phyloP scores from a whole-genome alignment of 768 basidiomycete species.

The Russula griseocarnosa region DNA sequence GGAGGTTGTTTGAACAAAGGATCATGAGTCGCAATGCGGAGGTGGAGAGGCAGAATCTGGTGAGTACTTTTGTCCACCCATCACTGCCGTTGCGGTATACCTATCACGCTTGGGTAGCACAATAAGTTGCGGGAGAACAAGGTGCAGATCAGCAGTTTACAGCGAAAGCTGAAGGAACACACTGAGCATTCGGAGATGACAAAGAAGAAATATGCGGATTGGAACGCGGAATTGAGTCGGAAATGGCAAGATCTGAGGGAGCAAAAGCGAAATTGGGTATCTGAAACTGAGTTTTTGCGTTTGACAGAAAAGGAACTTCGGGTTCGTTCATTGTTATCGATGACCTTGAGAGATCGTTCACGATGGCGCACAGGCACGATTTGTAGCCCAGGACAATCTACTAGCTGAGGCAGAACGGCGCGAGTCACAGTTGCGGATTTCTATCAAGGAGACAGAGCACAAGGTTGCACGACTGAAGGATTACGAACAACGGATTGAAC shows the following conservation, averaged over 20 bases:
- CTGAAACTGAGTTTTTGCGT: slow-evolving; percentile 63
- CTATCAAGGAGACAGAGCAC: slow-evolving; percentile 71
- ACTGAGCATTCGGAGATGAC: slow-evolving; percentile 67
- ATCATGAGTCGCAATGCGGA: slow-evolving; percentile 72
- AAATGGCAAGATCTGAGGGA: slow-evolving; percentile 71
- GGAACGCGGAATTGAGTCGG: slow-evolving; percentile 77
- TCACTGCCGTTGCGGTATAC: slow-evolving; percentile 11
- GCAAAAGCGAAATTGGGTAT: slow-evolving; percentile 73
- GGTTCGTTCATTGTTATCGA: slow-evolving; percentile 38
- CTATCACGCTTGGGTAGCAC: slow-evolving; percentile 45
- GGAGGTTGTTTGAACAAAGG: slow-evolving; percentile 70
- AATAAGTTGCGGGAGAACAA: slow-evolving; percentile 80
- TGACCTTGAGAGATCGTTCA: slow-evolving; percentile 5
- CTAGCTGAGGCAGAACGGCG: slow-evolving; percentile 64
- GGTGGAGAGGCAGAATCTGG: slow-evolving; percentile 75
- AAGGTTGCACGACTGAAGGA: slow-evolving; percentile 78
- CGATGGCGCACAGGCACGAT: slow-evolving; percentile 48
- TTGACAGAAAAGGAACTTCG: slow-evolving; percentile 66
- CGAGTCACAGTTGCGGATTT: slow-evolving; percentile 69
- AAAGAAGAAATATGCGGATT: slow-evolving; percentile 77
- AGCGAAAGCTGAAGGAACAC: slow-evolving; percentile 67
- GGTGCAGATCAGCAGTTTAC: slow-evolving; percentile 58
- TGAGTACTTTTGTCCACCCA: slow-evolving; percentile 37
- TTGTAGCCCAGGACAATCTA: slow-evolving; percentile 63
- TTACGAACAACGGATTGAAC: slow-evolving; percentile 85